These are phyloP conservation scores for Sporothrix schenckii DNA, from an alignment of 2,329 filamentous ascomycete genomes.

Conservation along the genomic window DNA sequence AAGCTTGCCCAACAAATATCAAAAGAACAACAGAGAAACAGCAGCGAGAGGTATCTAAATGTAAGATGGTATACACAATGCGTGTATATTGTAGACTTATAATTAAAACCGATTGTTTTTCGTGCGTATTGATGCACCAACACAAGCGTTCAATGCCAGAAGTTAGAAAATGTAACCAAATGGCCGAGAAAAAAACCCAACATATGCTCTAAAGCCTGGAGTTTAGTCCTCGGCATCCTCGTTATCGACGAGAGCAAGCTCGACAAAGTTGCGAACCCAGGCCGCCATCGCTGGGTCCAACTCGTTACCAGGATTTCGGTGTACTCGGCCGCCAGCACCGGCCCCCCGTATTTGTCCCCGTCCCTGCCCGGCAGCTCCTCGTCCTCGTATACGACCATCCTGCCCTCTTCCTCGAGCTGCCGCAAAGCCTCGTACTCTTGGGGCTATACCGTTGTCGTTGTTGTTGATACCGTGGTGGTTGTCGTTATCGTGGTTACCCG, in stretches of 20 bases:
- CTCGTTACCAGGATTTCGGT: neutral
- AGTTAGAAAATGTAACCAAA: neutral
- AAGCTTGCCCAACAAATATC: neutral
- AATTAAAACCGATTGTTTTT: neutral
- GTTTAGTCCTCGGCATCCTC: constrained; percentile 33
- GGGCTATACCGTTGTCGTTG: constrained; percentile 22
- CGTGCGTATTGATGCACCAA: neutral
- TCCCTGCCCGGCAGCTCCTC: constrained; percentile 11
- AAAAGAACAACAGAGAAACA: neutral
- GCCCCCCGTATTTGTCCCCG: neutral
- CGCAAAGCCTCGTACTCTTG: constrained; percentile 22
- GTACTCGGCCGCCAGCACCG: neutral
- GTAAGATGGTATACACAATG: neutral
- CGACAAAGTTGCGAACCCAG: constrained; percentile 37
- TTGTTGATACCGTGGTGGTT: neutral
- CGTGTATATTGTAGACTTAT: neutral
- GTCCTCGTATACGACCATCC: constrained; percentile 13
- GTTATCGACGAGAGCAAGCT: constrained; percentile 36
- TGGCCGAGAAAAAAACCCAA: neutral
- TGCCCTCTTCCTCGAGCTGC: constrained; percentile 9
- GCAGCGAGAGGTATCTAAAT: neutral
- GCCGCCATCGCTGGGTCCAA: constrained; percentile 33
- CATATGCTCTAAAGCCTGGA: neutral
- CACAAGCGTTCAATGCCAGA: neutral
- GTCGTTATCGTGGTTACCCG: neutral